Evolutionary conservation across 441 rosid species (phyloP).

Genomic region (Omphalea diandra): DNA sequence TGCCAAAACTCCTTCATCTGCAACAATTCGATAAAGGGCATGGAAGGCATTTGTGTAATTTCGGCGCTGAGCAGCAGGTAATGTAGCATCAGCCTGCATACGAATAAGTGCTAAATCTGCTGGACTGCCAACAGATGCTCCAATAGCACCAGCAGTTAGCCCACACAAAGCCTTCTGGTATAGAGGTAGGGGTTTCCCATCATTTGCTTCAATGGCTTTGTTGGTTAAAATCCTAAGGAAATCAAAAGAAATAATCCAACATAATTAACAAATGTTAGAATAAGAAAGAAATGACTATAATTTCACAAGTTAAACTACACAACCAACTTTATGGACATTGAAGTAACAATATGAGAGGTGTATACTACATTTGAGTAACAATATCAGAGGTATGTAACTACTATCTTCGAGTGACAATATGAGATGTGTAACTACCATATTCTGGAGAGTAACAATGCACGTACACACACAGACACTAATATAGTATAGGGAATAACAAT

Average conservation of each 20-base stretch:
- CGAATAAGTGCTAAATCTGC: slow-evolving; percentile 98
- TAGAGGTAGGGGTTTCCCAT: slow-evolving; percentile 91
- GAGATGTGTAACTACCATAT: neutral
- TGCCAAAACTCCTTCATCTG: slow-evolving; percentile 91
- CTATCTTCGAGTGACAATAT: too few species aligned
- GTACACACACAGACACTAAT: too few species aligned
- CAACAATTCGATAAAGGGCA: slow-evolving; percentile 74
- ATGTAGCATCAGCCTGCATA: slow-evolving; percentile 97
- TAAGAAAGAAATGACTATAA: neutral
- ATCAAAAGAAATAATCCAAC: slow-evolving; percentile 4
- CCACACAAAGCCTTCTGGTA: slow-evolving; percentile 99
- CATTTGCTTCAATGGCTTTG: slow-evolving; percentile 87
- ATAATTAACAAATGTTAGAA: neutral
- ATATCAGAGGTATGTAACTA: too few species aligned
- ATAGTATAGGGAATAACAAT: too few species aligned
- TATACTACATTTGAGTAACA: too few species aligned
- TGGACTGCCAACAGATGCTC: slow-evolving; percentile 86
- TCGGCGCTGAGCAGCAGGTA: slow-evolving; percentile 90
- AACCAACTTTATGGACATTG: too few species aligned
- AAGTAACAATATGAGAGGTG: too few species aligned
- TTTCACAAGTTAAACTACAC: neutral
- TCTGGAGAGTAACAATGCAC: neutral
- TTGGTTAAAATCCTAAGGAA: slow-evolving; percentile 65
- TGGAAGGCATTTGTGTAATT: slow-evolving; percentile 88
- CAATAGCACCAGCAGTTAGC: slow-evolving; percentile 97